Evolutionary conservation across 2,329 filamentous ascomycete genomes (phyloP), one percentile per base, ranked within the genome.

Genomic region (Aspergillus terreus): DNA sequence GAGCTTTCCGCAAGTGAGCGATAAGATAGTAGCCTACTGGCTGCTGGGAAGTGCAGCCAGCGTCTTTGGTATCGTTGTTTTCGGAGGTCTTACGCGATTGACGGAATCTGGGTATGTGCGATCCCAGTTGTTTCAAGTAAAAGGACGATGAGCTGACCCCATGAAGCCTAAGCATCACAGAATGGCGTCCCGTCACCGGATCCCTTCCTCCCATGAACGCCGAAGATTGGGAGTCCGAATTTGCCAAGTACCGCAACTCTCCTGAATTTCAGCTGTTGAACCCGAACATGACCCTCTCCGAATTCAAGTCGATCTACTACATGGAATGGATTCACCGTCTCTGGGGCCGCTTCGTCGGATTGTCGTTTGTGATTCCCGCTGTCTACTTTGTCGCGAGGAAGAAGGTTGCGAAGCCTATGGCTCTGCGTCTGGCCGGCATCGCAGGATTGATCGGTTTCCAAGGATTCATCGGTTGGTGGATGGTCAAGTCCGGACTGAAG

Each of bases 231-330:
- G 86, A 96, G 62, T 84, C 85, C 58, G 94, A 97, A 66, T 99
- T 97, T 75, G 78, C 85, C 50, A 94, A 95, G 73, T 99, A 99
- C 78, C 86, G 87, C 59, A 83, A 87, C 41, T 96, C 91, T 17
- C 94, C 94, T 56, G 94, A 99, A 73, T 99, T 92, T 76, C 84
- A 88, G 66, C 82, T 91, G 56, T 81, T 99, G 61, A 99, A 99
- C 75, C 87, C 92, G 30, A 83, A 90, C 70, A 99, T 99, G 94
- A 87, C 82, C 30, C 79, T 99, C 51, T 82, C 85, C 52, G 94
- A 99, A 70, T 99, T 97, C 78, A 96, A 97, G 74, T 87, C 94
- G 69, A 99, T 99, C 60, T 99, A 97, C 81, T 99, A 88, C 72
- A 97, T 97, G 94, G 94, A 99, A 78, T 99, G 94, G 94, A 85